A percentile compares a stretch with the other conserved stretches of the same genome.
Conservation (phyloP, 805 yeast genomes). For the Lachancea meyersii region DNA sequence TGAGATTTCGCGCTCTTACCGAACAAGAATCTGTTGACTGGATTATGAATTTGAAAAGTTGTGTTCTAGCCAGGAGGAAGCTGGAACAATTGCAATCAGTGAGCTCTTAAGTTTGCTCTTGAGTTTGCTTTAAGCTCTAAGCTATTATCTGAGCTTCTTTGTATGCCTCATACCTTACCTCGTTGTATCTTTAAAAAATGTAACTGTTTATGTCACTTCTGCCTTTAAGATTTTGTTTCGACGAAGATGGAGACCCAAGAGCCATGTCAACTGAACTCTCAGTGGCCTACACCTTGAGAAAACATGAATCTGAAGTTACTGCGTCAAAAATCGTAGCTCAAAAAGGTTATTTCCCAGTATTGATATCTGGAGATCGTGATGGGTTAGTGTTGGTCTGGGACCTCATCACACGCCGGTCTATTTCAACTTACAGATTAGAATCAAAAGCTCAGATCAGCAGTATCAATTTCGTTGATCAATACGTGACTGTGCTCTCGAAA, state of each 20-base stretch:
- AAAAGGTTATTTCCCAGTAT: conserved; percentile 11
- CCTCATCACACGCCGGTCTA: conserved; percentile 25
- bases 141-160: neutral
- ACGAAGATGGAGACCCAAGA: neutral
- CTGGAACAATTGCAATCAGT: conserved; percentile 1
- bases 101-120: too few relatives aligned
- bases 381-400: conserved; percentile 28
- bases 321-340: conserved; percentile 9
- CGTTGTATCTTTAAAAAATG: conserved; percentile 1
- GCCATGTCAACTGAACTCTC: neutral
- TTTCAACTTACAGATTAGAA: conserved; percentile 7
- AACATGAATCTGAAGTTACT: conserved; percentile 19
- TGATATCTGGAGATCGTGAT: conserved; percentile 25
- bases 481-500: conserved; percentile 19
- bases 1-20: conserved; percentile 16
- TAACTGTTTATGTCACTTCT: neutral
- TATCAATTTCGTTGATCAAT: conserved; percentile 12
- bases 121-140: neutral
- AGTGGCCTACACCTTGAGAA: conserved; percentile 15
- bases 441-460: conserved; percentile 16
- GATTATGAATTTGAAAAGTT: conserved; percentile 21
- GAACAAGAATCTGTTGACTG: conserved; percentile 22
- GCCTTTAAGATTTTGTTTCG: too few relatives aligned
- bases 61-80: conserved; percentile 16
- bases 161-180: neutral